Evolutionary conservation across 148 eudicot species (phyloP).

Genomic region (Simmondsia chinensis): DNA sequence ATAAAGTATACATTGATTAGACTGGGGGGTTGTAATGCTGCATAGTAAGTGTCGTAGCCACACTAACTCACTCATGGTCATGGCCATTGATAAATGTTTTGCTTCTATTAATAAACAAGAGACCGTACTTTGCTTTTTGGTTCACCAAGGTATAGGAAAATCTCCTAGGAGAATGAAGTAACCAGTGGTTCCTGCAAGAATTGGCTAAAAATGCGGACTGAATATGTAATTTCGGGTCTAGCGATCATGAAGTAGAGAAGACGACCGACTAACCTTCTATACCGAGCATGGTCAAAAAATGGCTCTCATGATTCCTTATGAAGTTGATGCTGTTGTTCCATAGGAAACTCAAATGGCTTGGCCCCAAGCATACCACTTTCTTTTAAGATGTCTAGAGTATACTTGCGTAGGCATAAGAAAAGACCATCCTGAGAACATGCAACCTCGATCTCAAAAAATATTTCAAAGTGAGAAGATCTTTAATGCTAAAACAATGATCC

Average conservation of each 20-base stretch:
- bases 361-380: not conserved
- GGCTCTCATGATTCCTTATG: not conserved
- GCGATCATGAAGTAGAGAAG: not conserved
- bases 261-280: not conserved
- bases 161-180: not conserved
- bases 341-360: not conserved
- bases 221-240: not conserved
- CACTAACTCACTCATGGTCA: not conserved
- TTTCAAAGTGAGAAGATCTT: not conserved
- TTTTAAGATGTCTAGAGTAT: not conserved
- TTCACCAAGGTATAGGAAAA: not conserved
- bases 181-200: not conserved
- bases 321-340: not conserved
- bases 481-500: not conserved
- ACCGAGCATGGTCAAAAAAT: not conserved
- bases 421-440: not conserved
- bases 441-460: not conserved
- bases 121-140: not conserved
- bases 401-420: not conserved
- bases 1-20: not conserved
- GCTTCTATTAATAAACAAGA: not conserved
- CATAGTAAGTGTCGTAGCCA: not conserved
- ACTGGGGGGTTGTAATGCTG: not conserved
- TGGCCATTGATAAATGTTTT: not conserved
- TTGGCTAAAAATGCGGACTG: not conserved